Evolutionary conservation across 2,329 filamentous ascomycete genomes (phyloP), one percentile per base, ranked within the genome.

Genomic region (Fusarium brevicatenulatum): DNA sequence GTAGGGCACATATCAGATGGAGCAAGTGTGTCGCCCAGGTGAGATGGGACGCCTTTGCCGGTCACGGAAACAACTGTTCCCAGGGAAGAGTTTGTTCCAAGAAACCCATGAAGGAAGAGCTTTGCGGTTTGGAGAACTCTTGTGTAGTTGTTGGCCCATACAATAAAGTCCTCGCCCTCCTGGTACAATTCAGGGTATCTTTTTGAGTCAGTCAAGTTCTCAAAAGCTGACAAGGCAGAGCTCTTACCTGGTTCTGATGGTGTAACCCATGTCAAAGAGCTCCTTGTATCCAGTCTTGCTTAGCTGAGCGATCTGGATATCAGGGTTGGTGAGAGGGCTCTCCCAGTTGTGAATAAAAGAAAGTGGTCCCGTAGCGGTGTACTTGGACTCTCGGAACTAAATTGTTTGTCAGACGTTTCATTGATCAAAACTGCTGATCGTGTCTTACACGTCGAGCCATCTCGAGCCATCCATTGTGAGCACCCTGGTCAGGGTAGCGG

Each of bases 131-230:
- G 88, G 16, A 91, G 82, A 1, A 91, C 89, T 10, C 89, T 86
- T 10, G 88, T 86, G 78, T 92, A 92, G 73, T 90, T 88, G 77
- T 92, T 93, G 23, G 89, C 86, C 89, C 89, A 93, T 11, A 91
- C 86, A 13, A 86, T 82, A 73, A 92, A 91, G 13, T 82, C 77
- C 9, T 85, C 82, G 11, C 85, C 84, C 56, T 86, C 83, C 3
- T 77, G 73, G 72, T 88, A 88, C 23, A 92, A 83, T 42, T 86
- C 79, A 0, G 85, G 84, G 63, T 86, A 86, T 56, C 83, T 83
- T 12, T 8, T n/a, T 13, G 3, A 4, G 39, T 68, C 2, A 70
- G 67, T 16, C 7, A 2, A 3, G 10, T 15, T 2, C 7, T 13
- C 9, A 2, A 15, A 8, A 2, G 7, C 9, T 7, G 0, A 4